Evolutionary conservation across 2,329 filamentous ascomycete species (phyloP).

Genomic region (Leptographium lundbergii): DNA sequence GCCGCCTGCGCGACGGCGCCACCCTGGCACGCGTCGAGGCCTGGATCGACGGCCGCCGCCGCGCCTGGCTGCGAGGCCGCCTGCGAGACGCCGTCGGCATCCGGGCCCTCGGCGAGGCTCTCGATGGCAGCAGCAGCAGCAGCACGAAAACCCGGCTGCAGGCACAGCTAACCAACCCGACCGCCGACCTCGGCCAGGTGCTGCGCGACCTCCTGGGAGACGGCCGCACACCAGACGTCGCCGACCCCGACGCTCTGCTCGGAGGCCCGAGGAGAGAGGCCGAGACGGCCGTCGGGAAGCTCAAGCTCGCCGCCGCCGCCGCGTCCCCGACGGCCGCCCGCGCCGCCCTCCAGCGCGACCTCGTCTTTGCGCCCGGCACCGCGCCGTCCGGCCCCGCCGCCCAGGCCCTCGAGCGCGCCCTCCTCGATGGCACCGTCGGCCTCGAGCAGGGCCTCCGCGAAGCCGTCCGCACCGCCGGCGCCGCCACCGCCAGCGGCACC

Average conservation of each 20-base stretch:
- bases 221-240: not conserved
- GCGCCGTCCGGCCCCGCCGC: slow-evolving; percentile 1
- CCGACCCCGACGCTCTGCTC: not conserved
- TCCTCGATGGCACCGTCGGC: slow-evolving; percentile 3
- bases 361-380: slow-evolving; percentile 5
- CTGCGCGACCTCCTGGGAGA: not conserved
- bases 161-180: not conserved
- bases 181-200: not conserved
- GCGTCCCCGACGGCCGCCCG: not conserved
- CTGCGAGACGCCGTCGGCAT: slow-evolving; percentile 12
- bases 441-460: slow-evolving; percentile 9
- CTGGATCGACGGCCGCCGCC: slow-evolving; percentile 37
- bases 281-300: slow-evolving; percentile 4
- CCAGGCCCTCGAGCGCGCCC: slow-evolving; percentile 3
- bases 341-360: slow-evolving; percentile 11
- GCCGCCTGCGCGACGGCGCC: slow-evolving; percentile 22
- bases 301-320: slow-evolving; percentile 5
- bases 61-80: slow-evolving; percentile 29
- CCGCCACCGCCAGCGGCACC: not conserved
- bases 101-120: not conserved
- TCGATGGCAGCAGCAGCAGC: not conserved
- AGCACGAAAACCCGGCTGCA: not conserved
- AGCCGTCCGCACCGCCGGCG: not conserved
- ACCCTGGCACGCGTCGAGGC: slow-evolving; percentile 34
- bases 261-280: not conserved